Conservation (phyloP, 768 basidiomycete genomes). For the Tylopilus felleus region DNA sequence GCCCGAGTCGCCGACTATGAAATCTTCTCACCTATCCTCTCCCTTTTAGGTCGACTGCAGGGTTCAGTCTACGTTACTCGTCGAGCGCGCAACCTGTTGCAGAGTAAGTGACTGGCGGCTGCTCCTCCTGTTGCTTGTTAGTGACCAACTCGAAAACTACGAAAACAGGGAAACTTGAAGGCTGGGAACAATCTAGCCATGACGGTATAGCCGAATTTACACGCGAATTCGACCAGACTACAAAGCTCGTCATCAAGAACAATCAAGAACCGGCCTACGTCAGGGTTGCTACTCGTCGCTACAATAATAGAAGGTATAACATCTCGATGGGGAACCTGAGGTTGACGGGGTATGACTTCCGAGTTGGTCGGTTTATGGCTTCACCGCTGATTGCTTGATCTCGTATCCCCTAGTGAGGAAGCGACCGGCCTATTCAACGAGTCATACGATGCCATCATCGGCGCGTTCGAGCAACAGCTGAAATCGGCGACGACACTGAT, state of each 20-base stretch:
- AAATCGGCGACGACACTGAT: background rate
- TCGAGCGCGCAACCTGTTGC: background rate
- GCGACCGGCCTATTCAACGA: slow-evolving; percentile 10
- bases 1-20: background rate
- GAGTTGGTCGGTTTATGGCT: background rate
- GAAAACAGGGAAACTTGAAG: background rate
- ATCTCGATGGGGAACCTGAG: slow-evolving; percentile 7
- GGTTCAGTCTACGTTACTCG: background rate
- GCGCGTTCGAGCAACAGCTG: slow-evolving; percentile 11
- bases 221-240: background rate
- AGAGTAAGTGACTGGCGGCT: background rate
- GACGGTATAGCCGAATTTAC: slow-evolving; percentile 1
- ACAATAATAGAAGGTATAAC: background rate
- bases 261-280: slow-evolving; percentile 2
- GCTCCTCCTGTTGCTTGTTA: background rate
- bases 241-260: background rate
- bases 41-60: background rate
- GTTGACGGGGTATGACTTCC: slow-evolving; percentile 13
- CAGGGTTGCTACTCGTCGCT: slow-evolving; percentile 4
- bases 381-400: background rate
- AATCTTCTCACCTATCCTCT: background rate
- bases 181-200: background rate
- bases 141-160: background rate
- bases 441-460: slow-evolving; percentile 6
- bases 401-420: slow-evolving; percentile 2